These are phyloP conservation scores for Tirmania nivea DNA, from an alignment of 495 filamentous ascomycete species.

Conservation along the genomic window DNA sequence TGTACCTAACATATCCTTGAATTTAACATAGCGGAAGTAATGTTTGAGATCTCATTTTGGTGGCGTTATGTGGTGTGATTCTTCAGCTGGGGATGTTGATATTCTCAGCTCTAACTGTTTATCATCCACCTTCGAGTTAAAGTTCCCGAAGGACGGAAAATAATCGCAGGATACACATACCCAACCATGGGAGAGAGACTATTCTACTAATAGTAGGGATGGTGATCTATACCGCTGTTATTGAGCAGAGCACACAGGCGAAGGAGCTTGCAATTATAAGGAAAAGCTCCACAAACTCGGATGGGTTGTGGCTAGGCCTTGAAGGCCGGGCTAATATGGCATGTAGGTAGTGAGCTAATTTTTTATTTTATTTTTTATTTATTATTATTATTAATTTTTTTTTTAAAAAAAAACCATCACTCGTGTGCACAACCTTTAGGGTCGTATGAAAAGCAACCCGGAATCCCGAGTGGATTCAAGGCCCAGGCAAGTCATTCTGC, in stretches of 20 bases:
- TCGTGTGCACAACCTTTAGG: too few relatives aligned
- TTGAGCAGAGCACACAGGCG: constrained; percentile 10
- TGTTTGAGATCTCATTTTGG: neutral
- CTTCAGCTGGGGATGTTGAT: constrained; percentile 8
- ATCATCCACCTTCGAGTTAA: neutral
- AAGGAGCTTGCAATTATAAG: too few relatives aligned
- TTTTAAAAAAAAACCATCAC: too few relatives aligned
- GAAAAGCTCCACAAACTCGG: too few relatives aligned
- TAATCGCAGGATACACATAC: neutral
- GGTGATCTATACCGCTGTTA: constrained; percentile 8
- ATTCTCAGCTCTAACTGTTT: constrained; percentile 1
- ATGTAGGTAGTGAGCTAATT: too few relatives aligned
- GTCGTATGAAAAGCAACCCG: too few relatives aligned
- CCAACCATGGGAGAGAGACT: constrained; percentile 4
- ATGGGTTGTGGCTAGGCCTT: too few relatives aligned
- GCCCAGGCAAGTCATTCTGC: too few relatives aligned
- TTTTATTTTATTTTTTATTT: too few relatives aligned
- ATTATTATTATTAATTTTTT: too few relatives aligned
- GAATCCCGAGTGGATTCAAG: too few relatives aligned
- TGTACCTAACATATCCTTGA: neutral
- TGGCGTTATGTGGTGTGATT: constrained; percentile 5
- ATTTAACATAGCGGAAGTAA: neutral
- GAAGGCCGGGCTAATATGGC: too few relatives aligned
- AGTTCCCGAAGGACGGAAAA: constrained; percentile 1
- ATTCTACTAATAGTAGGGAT: constrained; percentile 5